phyloP scores from a whole-genome alignment of 2,329 filamentous ascomycete genomes.

The Diaporthe citrichinensis region DNA sequence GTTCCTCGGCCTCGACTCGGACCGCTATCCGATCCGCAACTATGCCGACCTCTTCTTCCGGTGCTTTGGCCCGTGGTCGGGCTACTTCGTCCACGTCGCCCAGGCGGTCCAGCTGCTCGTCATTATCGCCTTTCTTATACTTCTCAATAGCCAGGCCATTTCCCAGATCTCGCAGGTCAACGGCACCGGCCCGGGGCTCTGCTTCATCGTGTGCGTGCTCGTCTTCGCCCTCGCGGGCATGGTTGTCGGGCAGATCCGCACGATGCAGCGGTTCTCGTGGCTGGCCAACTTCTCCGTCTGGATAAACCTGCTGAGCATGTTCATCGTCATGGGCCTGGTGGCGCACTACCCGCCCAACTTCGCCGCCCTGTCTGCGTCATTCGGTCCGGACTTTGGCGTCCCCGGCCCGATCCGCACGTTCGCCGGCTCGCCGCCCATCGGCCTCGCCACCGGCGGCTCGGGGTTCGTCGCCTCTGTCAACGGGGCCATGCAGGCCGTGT shows the following conservation, averaged over 20 bases:
- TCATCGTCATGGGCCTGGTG: conserved; percentile 69
- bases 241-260: conserved; percentile 68
- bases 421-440: conserved; percentile 33
- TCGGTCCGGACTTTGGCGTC: conserved; percentile 35
- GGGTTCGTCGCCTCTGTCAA: conserved; percentile 58
- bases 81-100: conserved; percentile 62
- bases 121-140: conserved; percentile 65
- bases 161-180: conserved; percentile 54
- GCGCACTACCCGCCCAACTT: conserved; percentile 66
- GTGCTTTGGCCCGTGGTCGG: conserved; percentile 58
- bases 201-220: conserved; percentile 66
- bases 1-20: conserved; percentile 61
- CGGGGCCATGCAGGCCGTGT: conserved; percentile 65
- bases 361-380: conserved; percentile 44
- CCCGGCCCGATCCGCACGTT: conserved; percentile 36
- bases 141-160: conserved; percentile 67
- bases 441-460: conserved; percentile 33
- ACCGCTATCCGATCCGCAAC: conserved; percentile 60
- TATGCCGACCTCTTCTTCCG: conserved; percentile 65
- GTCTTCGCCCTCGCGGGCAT: conserved; percentile 66
- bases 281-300: conserved; percentile 69
- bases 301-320: conserved; percentile 67
- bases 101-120: conserved; percentile 65
- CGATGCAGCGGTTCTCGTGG: conserved; percentile 67
- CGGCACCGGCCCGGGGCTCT: conserved; percentile 57